Percentiles rank a stretch among this genome's conserved stretches.
Evolutionary conservation across 1,139 yeast species (phyloP).

Genomic region (Saccharomycopsis hybrid): DNA sequence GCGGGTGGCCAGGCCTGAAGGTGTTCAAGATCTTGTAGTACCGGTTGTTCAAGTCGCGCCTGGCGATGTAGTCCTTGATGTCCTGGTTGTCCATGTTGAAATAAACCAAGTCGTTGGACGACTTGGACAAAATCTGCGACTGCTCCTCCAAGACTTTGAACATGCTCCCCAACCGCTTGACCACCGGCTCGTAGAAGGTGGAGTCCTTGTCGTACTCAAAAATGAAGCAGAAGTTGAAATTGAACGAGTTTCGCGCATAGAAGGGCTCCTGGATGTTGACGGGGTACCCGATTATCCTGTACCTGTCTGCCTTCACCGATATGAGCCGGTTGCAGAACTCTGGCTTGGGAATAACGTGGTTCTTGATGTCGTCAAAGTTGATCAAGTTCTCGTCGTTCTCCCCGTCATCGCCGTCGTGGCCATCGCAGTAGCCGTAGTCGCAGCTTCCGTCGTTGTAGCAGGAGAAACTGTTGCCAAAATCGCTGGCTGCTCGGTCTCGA

Average conservation of each 20-base stretch:
- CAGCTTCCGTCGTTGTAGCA: neutral
- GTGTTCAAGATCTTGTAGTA: constrained; percentile 13
- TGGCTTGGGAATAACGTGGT: constrained; percentile 90
- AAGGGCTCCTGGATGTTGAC: constrained; percentile 68
- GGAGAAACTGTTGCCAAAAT: too few relatives aligned
- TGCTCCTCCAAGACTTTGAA: constrained; percentile 89
- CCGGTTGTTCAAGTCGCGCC: constrained; percentile 12
- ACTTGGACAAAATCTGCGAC: constrained; percentile 61
- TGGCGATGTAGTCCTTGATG: constrained; percentile 12
- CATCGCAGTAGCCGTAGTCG: too few relatives aligned
- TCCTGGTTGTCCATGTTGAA: constrained; percentile 1
- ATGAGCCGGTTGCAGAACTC: constrained; percentile 79
- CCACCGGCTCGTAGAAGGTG: constrained; percentile 80
- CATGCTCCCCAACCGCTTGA: constrained; percentile 80
- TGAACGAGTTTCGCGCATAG: constrained; percentile 86
- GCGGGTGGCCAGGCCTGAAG: constrained; percentile 13
- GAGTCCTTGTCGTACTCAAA: constrained; percentile 79
- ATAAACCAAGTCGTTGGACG: constrained; percentile 17
- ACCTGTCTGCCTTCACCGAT: constrained; percentile 64
- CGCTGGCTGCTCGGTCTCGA: too few relatives aligned
- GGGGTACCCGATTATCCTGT: constrained; percentile 80
- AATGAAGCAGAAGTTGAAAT: constrained; percentile 88
- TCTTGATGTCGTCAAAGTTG: constrained; percentile 80
- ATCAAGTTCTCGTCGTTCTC: too few relatives aligned
- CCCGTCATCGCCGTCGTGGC: too few relatives aligned